A percentile compares a stretch with the other conserved stretches of the same genome.
Conservation (phyloP, 1,139 yeast genomes). For the Hansenula anomala region DNA sequence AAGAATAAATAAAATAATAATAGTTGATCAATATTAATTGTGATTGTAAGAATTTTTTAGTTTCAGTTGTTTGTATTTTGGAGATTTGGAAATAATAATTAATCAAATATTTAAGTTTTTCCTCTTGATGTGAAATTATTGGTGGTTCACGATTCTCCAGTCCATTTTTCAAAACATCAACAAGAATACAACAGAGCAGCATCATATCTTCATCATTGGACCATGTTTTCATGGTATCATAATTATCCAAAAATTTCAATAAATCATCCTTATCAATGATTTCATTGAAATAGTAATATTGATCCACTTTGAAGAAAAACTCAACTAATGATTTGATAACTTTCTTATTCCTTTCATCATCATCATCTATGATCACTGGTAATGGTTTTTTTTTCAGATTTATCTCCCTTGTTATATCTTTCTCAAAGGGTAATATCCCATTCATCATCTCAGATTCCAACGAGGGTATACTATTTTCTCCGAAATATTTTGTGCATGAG, state of each 20-base stretch:
- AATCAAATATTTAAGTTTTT: conserved; percentile 6
- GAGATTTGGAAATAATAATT: conserved; percentile 14
- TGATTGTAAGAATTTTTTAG: conserved; percentile 10
- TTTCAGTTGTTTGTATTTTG: conserved; percentile 13
- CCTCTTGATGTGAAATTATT: conserved; percentile 3
- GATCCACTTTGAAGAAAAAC: conserved; percentile 8
- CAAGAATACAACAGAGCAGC: conserved; percentile 12
- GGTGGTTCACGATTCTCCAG: conserved; percentile 4
- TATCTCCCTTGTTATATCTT: conserved; percentile 3
- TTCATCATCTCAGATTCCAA: conserved; percentile 9
- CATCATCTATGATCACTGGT: conserved; percentile 8
- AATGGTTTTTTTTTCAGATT: neutral
- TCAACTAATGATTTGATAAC: conserved; percentile 8
- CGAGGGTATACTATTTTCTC: conserved; percentile 8
- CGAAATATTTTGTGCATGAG: conserved; percentile 7
- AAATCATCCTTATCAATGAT: conserved; percentile 13
- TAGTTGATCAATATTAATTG: conserved; percentile 15
- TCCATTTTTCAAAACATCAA: conserved; percentile 14
- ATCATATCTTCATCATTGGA: conserved; percentile 16
- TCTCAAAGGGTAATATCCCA: conserved; percentile 2
- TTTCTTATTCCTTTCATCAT: conserved; percentile 4
- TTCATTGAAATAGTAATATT: conserved; percentile 11
- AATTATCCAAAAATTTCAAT: conserved; percentile 7
- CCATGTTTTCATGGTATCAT: conserved; percentile 6
- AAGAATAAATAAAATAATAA: conserved; percentile 12